A percentile compares a stretch with the other conserved stretches of the same genome.
Conservation (phyloP, 108 stramenopile species). For the Aurantiochytrium sp. region DNA sequence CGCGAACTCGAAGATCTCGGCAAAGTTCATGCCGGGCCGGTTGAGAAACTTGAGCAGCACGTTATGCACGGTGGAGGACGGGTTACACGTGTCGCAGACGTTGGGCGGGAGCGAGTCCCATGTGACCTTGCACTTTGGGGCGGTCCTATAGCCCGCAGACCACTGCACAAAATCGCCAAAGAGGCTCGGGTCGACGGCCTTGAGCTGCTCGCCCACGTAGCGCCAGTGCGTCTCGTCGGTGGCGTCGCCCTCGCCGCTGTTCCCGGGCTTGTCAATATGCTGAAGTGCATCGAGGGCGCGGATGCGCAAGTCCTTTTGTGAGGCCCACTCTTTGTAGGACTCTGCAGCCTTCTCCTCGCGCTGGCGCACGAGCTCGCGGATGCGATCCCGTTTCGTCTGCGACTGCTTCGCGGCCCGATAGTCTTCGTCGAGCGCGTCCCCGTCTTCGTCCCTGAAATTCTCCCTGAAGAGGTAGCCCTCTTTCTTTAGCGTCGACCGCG, state of each 20-base stretch:
- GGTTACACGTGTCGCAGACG: not conserved
- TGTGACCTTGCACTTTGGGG: not conserved
- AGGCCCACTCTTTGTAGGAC: not conserved
- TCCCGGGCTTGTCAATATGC: not conserved
- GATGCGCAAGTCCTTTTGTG: not conserved
- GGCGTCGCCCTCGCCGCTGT: not conserved
- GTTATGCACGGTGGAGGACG: not conserved
- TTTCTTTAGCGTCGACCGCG: not conserved
- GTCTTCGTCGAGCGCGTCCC: not conserved
- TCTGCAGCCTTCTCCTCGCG: constrained; percentile 17
- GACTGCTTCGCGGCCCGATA: not conserved
- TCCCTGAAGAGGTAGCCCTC: not conserved
- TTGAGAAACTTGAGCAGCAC: not conserved
- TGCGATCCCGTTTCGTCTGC: not conserved
- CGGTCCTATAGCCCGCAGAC: not conserved
- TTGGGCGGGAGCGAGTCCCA: constrained; percentile 2
- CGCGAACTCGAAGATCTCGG: not conserved
- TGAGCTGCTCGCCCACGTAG: constrained; percentile 20
- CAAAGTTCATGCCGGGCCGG: constrained; percentile 13
- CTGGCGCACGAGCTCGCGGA: not conserved
- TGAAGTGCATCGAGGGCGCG: constrained; percentile 1
- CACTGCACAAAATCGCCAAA: not conserved
- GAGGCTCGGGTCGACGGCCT: not conserved
- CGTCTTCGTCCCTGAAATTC: not conserved
- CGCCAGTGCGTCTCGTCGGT: not conserved